A percentile compares a stretch with the other conserved stretches of the same genome.
Conservation (phyloP, 345 rosid genomes). For the Rhizophora apiculata region DNA sequence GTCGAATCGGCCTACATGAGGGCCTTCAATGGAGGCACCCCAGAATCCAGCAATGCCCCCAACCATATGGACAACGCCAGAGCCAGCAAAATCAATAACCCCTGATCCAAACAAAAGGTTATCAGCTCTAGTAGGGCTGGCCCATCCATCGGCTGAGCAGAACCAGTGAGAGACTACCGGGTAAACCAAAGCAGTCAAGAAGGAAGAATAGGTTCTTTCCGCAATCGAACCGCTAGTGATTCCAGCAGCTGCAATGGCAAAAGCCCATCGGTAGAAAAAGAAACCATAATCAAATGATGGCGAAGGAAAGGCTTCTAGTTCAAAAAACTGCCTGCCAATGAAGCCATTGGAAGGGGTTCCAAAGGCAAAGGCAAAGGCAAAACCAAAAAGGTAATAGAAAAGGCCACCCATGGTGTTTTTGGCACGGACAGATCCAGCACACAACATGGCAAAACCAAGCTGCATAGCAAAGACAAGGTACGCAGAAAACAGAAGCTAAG, state of each 20-base stretch:
- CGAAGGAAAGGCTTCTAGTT: conserved; percentile 27
- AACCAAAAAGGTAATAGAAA: conserved; percentile 37
- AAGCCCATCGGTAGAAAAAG: conserved; percentile 44
- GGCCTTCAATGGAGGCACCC: conserved; percentile 48
- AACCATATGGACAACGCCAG: conserved; percentile 44
- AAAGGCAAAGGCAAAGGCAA: conserved; percentile 40
- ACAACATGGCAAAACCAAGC: conserved; percentile 45
- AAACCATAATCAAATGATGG: conserved; percentile 20
- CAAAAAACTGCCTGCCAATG: conserved; percentile 34
- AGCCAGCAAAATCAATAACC: conserved; percentile 43
- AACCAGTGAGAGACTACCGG: conserved; percentile 45
- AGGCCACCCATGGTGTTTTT: conserved; percentile 31
- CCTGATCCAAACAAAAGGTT: conserved; percentile 36
- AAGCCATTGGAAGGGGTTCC: conserved; percentile 41
- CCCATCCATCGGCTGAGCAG: conserved; percentile 47
- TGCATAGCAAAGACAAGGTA: conserved; percentile 30
- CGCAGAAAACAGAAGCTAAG: conserved; percentile 44
- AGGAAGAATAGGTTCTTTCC: conserved; percentile 35
- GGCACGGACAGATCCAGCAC: conserved; percentile 47
- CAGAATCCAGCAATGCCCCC: conserved; percentile 44
- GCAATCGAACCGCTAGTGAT: conserved; percentile 43
- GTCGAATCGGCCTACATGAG: conserved; percentile 36
- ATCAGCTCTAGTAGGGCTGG: conserved; percentile 30
- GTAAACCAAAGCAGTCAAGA: conserved; percentile 45
- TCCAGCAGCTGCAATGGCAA: conserved; percentile 50